These are phyloP conservation scores for Penicillium vulpinum DNA, from an alignment of 2,329 filamentous ascomycete species.

Conservation along the genomic window DNA sequence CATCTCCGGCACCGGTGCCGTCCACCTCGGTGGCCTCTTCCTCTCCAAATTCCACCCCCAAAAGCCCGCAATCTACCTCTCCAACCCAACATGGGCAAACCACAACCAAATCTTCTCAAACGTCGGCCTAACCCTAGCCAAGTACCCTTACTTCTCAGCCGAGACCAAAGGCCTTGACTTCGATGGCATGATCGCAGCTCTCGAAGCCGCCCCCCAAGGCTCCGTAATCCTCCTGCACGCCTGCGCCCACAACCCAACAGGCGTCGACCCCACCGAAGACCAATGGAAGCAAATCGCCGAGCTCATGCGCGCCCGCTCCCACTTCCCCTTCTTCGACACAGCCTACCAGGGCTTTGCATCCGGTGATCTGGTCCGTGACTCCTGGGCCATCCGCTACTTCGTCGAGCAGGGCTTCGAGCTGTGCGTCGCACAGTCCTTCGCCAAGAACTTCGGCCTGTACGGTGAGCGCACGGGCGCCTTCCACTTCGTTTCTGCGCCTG, in stretches of 20 bases:
- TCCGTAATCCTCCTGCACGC: conserved; percentile 91
- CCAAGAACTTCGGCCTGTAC: conserved; percentile 77
- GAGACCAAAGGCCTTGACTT: conserved; percentile 89
- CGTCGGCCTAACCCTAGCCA: conserved; percentile 72
- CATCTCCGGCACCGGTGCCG: conserved; percentile 94
- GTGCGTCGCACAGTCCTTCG: conserved; percentile 61
- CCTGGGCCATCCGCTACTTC: conserved; percentile 92
- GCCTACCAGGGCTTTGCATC: conserved; percentile 98
- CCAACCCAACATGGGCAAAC: conserved; percentile 96
- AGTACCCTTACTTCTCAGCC: conserved; percentile 93
- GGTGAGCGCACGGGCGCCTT: conserved; percentile 95
- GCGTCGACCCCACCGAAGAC: conserved; percentile 87
- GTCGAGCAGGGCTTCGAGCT: conserved; percentile 82
- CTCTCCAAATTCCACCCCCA: conserved; percentile 81
- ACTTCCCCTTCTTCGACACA: conserved; percentile 98
- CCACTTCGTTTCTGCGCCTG: conserved; percentile 81
- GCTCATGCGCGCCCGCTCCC: conserved; percentile 72
- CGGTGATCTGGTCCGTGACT: conserved; percentile 79
- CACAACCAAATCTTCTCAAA: conserved; percentile 98
- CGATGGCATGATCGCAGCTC: conserved; percentile 74
- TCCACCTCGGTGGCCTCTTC: conserved; percentile 92
- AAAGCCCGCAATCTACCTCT: conserved; percentile 79
- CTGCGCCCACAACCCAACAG: conserved; percentile 97
- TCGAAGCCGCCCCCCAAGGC: conserved; percentile 70
- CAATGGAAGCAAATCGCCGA: conserved; percentile 91